These are phyloP conservation scores for Solanum tarijense DNA, from an alignment of 257 asterid species.

Conservation along the genomic window DNA sequence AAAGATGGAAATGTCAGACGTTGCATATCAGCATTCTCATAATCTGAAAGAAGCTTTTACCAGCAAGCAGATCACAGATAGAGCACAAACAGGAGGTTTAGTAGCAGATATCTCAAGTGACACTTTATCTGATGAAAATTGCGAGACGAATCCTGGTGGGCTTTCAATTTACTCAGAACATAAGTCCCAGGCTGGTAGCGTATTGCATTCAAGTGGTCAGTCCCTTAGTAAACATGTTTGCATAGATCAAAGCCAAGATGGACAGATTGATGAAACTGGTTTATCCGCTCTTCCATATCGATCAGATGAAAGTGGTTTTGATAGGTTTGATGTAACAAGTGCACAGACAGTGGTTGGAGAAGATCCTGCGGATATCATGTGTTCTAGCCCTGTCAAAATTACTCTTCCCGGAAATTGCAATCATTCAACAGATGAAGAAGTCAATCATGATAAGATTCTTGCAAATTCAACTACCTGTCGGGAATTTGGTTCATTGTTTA, in stretches of 20 bases:
- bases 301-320: slow-evolving; percentile 14
- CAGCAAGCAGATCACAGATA: slow-evolving; percentile 9
- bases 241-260: slow-evolving; percentile 14
- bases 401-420: slow-evolving; percentile 8
- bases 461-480: neutral
- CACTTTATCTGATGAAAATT: slow-evolving; percentile 12
- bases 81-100: slow-evolving; percentile 9
- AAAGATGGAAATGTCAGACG: slow-evolving; percentile 14
- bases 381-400: slow-evolving; percentile 6
- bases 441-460: neutral
- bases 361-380: slow-evolving; percentile 6
- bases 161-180: slow-evolving; percentile 9
- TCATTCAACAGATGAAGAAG: slow-evolving; percentile 2
- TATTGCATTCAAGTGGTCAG: slow-evolving; percentile 16
- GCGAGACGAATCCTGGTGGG: slow-evolving; percentile 5
- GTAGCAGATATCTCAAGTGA: slow-evolving; percentile 16
- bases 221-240: slow-evolving; percentile 17
- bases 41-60: slow-evolving; percentile 12
- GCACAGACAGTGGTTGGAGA: slow-evolving; percentile 2
- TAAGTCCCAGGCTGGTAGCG: slow-evolving; percentile 4
- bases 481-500: slow-evolving; percentile 6
- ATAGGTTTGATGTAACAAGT: slow-evolving; percentile 9
- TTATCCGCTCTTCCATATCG: slow-evolving; percentile 6
- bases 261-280: slow-evolving; percentile 12
- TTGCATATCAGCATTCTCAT: slow-evolving; percentile 16